Conservation (phyloP, 2,329 filamentous ascomycete genomes). For the Didymella sp. region DNA sequence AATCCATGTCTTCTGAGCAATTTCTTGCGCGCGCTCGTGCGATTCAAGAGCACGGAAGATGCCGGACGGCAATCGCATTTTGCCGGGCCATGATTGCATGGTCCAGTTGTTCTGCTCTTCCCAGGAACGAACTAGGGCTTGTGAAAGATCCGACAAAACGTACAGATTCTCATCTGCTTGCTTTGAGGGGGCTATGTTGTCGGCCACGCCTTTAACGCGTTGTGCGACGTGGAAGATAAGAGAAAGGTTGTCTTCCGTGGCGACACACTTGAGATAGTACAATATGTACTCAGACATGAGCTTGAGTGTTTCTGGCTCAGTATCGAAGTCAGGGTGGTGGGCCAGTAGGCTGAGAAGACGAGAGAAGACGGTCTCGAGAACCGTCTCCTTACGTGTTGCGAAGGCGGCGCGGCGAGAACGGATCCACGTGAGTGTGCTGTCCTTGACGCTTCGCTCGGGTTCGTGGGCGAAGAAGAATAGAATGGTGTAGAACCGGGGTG, state of each 20-base stretch:
- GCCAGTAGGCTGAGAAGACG: conserved; percentile 86
- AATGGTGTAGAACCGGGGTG: conserved; percentile 83
- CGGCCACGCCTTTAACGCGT: conserved; percentile 86
- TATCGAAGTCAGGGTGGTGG: conserved; percentile 88
- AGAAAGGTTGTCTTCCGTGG: conserved; percentile 84
- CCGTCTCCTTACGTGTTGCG: conserved; percentile 59
- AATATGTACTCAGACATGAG: conserved; percentile 89
- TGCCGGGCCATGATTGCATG: conserved; percentile 81
- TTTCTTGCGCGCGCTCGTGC: conserved; percentile 80
- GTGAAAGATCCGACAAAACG: conserved; percentile 84
- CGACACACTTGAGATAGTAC: conserved; percentile 84
- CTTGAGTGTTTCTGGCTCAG: conserved; percentile 67
- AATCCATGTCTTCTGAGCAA: conserved; percentile 85
- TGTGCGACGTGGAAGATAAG: conserved; percentile 92
- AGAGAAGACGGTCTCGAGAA: conserved; percentile 82
- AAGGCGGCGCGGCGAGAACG: conserved; percentile 77
- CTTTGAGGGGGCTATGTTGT: conserved; percentile 70
- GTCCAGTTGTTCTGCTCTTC: conserved; percentile 86
- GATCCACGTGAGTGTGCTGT: conserved; percentile 84
- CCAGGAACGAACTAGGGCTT: conserved; percentile 81
- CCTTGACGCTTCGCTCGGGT: conserved; percentile 74
- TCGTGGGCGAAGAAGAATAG: conserved; percentile 93
- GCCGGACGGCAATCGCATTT: conserved; percentile 79
- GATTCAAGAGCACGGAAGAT: conserved; percentile 78
- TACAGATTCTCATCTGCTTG: conserved; percentile 75